Base-by-base conservation (phyloP, 768 basidiomycete genomes). In the Leccinum subtestaceum region DNA sequence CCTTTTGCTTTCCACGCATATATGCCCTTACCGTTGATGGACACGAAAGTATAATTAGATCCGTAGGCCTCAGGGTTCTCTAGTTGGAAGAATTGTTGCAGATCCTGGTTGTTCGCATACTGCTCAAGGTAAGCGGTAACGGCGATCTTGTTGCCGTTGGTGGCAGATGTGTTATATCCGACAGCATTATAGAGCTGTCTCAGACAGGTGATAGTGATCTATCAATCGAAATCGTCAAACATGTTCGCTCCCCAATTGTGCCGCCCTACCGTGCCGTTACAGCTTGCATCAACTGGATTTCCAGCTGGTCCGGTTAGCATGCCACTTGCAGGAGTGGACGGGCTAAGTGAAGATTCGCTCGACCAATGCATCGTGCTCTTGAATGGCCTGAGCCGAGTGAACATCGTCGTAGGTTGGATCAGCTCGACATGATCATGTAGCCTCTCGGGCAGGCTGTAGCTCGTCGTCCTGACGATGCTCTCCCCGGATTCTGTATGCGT, bases 371-470 rank as follows among this genome's bases (percentile, higher is more conserved):
- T 63, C 0, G 75, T 81, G 5, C 78, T 77, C 58, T 64, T 76
- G 55, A 81, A 72, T 8, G 72, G 71, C 60, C 77, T 81, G 59
- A 75, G 71, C 58, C 79, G 79, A 46, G 78, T 74, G 64, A 90
- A 91, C 69, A 83, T 79, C 2, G 87, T 90, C 2, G 89, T 90
- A 0, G 89, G 89, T 60, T 89, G 87, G 29, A 91, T 75, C 31
- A 89, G 70, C 38, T 89, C 86, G 57, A 90, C 69, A 65, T 89
- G 86, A 3, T 75, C 72, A 63, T 85, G 79, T 49, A 90, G 70
- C 57, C 80, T 60, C 49, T 77, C 76, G 0, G 89, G 89, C 17
- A 91, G 79, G 64, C 83, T 85, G 74, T 89, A 91, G 59, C 75
- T 76, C 4, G 83, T 85, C n/a, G 89, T 87, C 55, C 89, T 82